A percentile compares a stretch with the other conserved stretches of the same genome.
These are phyloP conservation scores for Tylopilus balloui DNA, from an alignment of 768 basidiomycete genomes.

Conservation along the genomic window DNA sequence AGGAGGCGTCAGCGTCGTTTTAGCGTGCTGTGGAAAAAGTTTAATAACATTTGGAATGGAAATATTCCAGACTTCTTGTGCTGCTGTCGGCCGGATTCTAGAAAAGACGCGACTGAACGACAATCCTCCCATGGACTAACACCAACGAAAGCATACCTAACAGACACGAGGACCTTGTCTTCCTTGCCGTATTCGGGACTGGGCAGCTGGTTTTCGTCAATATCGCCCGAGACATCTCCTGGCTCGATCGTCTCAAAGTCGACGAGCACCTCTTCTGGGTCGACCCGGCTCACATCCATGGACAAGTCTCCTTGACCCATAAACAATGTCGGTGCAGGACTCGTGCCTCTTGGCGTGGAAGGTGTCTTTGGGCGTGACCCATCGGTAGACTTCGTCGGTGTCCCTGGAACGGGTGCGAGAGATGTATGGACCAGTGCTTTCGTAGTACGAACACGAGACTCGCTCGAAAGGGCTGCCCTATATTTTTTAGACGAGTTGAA, in stretches of 20 bases:
- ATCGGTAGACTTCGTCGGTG: constrained; percentile 44
- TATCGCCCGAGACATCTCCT: constrained; percentile 62
- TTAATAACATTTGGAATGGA: constrained; percentile 49
- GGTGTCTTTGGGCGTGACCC: constrained; percentile 50
- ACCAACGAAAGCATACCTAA: constrained; percentile 47
- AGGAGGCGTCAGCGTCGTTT: constrained; percentile 36
- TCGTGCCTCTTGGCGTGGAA: constrained; percentile 49
- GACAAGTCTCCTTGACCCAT: constrained; percentile 48
- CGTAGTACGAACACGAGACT: constrained; percentile 31
- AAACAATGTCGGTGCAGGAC: constrained; percentile 38
- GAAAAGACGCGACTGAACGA: constrained; percentile 2
- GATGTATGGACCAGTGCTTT: constrained; percentile 28
- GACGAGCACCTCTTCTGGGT: constrained; percentile 72
- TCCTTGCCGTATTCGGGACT: constrained; percentile 57
- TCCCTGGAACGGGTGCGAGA: constrained; percentile 47
- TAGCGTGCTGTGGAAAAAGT: constrained; percentile 54
- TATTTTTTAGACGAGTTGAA: constrained; percentile 57
- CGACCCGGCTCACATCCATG: constrained; percentile 72
- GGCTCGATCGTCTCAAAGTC: constrained; percentile 70
- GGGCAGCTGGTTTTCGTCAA: constrained; percentile 53
- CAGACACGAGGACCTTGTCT: constrained; percentile 84
- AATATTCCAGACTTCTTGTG: constrained; percentile 53
- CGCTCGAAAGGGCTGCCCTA: constrained; percentile 55
- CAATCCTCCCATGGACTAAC: neutral
- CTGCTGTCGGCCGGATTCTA: constrained; percentile 61